Percentiles rank a stretch among this genome's conserved stretches.
Evolutionary conservation across 2,329 filamentous ascomycete species (phyloP).

Genomic region (Diplocarpon mali): DNA sequence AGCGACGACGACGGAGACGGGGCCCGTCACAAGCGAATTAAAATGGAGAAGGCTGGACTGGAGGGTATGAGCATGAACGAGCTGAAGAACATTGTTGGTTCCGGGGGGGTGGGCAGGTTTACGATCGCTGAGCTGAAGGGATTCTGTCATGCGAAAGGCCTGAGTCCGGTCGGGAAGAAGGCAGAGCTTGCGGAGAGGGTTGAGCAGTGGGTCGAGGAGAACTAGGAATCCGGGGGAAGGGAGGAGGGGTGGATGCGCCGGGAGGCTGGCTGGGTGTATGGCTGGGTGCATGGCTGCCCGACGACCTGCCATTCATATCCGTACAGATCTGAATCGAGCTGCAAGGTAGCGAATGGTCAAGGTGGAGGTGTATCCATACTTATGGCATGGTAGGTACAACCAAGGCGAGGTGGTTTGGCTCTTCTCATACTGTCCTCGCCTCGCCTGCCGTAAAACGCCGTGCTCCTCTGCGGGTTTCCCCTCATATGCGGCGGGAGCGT

Average conservation of each 20-base stretch:
- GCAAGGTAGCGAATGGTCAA: no score
- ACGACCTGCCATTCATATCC: no score
- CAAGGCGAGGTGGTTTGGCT: no score
- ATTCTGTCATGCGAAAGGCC: conserved; percentile 13
- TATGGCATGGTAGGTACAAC: no score
- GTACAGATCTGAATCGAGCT: no score
- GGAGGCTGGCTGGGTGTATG: neutral
- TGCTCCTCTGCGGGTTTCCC: no score
- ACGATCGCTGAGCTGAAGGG: conserved; percentile 21
- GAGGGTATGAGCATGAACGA: conserved; percentile 14
- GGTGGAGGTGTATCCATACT: no score
- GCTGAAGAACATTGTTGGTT: conserved; percentile 13
- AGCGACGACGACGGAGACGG: conserved; percentile 24
- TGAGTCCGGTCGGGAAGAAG: conserved; percentile 21
- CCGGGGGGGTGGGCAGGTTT: conserved; percentile 11
- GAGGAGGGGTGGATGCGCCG: neutral
- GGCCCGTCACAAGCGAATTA: conserved; percentile 24
- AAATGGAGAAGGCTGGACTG: conserved; percentile 10
- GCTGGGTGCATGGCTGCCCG: no score
- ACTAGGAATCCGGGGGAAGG: neutral
- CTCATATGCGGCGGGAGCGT: no score
- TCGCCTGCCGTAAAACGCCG: no score
- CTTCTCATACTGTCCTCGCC: no score
- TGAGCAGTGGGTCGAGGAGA: conserved; percentile 20
- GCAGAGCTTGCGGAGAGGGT: conserved; percentile 18